A percentile compares a stretch with the other conserved stretches of the same genome.
phyloP scores from a whole-genome alignment of 176 grass and related monocot genomes.

The Bolboschoenus planiculmis region DNA sequence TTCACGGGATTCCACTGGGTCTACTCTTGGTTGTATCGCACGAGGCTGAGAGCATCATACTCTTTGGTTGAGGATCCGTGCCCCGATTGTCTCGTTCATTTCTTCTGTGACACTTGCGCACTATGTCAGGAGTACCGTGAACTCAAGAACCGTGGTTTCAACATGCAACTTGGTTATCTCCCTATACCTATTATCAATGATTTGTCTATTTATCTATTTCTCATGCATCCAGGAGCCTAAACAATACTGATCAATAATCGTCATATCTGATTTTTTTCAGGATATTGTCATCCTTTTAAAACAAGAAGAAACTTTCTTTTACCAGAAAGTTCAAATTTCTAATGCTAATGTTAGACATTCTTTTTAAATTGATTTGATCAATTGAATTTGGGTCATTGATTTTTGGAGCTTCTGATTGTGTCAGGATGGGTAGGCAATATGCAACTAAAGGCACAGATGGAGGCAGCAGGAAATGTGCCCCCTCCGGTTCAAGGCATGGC shows the following conservation, averaged over 20 bases:
- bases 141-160: conserved; percentile 48
- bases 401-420: neutral
- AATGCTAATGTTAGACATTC: neutral
- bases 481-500: conserved; percentile 11
- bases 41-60: conserved; percentile 40
- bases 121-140: conserved; percentile 75
- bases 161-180: conserved; percentile 37
- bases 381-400: neutral
- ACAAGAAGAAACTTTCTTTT: neutral
- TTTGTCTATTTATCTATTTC: neutral
- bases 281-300: neutral
- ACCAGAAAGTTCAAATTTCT: neutral
- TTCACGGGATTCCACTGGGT: conserved; percentile 21
- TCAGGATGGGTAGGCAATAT: conserved; percentile 17
- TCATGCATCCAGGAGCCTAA: neutral
- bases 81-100: conserved; percentile 59
- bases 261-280: neutral
- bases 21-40: conserved; percentile 61
- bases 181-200: neutral
- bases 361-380: neutral
- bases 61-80: conserved; percentile 36
- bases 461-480: neutral
- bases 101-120: conserved; percentile 36
- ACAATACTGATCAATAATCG: neutral
- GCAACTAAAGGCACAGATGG: neutral